Evolutionary conservation across 768 basidiomycete species (phyloP).

Genomic region (Sarcodon aspratus): DNA sequence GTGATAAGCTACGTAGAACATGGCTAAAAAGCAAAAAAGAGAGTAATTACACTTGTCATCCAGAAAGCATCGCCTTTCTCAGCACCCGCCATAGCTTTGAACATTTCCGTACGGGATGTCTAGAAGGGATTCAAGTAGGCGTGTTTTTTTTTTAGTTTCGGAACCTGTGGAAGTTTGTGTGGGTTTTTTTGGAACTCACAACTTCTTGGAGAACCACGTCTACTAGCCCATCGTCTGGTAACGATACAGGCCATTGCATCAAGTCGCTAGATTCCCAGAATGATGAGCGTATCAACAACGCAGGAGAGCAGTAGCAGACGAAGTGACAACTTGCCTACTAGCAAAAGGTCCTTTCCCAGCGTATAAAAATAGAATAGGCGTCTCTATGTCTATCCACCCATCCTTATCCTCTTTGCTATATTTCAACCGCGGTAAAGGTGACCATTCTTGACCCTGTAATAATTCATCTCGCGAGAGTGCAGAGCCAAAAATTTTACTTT

Average conservation of each 20-base stretch:
- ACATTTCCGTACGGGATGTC: conserved; percentile 38
- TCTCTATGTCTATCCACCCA: conserved; percentile 62
- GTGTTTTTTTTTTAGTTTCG: not conserved
- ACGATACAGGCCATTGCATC: conserved; percentile 77
- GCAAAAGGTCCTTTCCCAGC: conserved; percentile 77
- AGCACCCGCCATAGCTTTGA: conserved; percentile 47
- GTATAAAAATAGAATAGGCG: conserved; percentile 58
- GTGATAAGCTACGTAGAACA: not conserved
- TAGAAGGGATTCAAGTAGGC: conserved; percentile 10
- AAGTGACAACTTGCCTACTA: conserved; percentile 30
- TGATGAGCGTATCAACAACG: conserved; percentile 1
- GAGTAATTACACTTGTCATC: conserved; percentile 38
- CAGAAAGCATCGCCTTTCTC: conserved; percentile 53
- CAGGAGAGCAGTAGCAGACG: not conserved
- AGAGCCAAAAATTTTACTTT: no score
- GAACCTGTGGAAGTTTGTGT: not conserved
- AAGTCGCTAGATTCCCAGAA: conserved; percentile 34
- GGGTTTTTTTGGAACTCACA: conserved; percentile 26
- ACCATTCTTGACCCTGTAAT: conserved; percentile 2
- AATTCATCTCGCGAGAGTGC: no score
- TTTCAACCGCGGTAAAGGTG: conserved; percentile 29
- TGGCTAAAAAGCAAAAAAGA: not conserved
- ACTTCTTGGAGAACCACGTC: conserved; percentile 57
- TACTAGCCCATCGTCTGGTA: conserved; percentile 69
- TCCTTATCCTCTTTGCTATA: conserved; percentile 29